phyloP scores from a whole-genome alignment of 345 rosid genomes.

The Sonneratia alba region DNA sequence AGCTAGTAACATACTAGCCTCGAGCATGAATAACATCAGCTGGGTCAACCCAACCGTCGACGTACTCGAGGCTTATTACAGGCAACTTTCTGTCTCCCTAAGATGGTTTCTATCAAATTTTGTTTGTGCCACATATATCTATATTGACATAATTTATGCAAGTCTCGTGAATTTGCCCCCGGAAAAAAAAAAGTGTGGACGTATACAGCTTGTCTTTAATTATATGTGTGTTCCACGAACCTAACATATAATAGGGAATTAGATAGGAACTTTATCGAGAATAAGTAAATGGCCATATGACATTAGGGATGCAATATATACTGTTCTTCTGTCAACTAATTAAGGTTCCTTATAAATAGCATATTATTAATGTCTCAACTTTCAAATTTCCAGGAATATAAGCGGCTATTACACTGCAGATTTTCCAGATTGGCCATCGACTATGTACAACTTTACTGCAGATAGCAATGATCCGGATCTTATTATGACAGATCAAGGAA shows the following conservation, averaged over 20 bases:
- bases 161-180: too few relatives aligned
- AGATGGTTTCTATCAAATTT: not conserved
- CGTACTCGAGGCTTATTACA: constrained; percentile 8
- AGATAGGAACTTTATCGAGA: too few relatives aligned
- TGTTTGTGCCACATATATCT: not conserved
- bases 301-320: too few relatives aligned
- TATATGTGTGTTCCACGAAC: too few relatives aligned
- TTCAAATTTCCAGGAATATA: constrained; percentile 10
- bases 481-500: constrained; percentile 6
- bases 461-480: not conserved
- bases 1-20: not conserved
- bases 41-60: constrained; percentile 3
- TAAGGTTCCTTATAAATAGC: too few relatives aligned
- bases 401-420: constrained; percentile 8
- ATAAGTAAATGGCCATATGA: too few relatives aligned
- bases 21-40: constrained; percentile 6
- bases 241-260: too few relatives aligned
- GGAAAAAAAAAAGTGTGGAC: too few relatives aligned
- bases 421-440: constrained; percentile 9
- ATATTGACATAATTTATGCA: too few relatives aligned
- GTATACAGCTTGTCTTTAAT: too few relatives aligned
- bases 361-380: not conserved
- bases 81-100: not conserved
- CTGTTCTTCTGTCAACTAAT: too few relatives aligned
- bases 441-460: constrained; percentile 4